Evolutionary conservation across 2,329 filamentous ascomycete species (phyloP).

Genomic region (Botryotinia narcissicola): DNA sequence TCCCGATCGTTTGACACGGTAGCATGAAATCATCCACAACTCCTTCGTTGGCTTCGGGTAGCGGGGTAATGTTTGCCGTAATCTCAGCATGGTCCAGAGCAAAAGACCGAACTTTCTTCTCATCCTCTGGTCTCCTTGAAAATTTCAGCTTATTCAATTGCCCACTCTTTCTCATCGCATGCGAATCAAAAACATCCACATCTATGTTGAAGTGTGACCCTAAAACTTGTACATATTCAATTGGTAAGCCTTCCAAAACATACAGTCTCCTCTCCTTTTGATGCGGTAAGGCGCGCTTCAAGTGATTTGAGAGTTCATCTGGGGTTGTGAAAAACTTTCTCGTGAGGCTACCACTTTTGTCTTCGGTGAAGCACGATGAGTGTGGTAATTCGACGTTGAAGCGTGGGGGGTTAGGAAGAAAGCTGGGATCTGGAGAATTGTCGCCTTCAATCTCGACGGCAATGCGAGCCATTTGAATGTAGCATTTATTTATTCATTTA

Average conservation of each 20-base stretch:
- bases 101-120: neutral
- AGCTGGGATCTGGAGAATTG: neutral
- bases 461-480: neutral
- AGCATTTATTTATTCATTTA: neutral
- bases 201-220: slow-evolving; percentile 4
- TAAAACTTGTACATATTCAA: neutral
- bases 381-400: neutral
- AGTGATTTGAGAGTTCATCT: slow-evolving; percentile 5
- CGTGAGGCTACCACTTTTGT: neutral
- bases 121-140: neutral
- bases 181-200: slow-evolving; percentile 7
- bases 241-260: slow-evolving; percentile 5
- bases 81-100: slow-evolving; percentile 6
- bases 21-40: slow-evolving; percentile 1
- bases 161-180: slow-evolving; percentile 1
- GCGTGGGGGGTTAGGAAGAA: neutral
- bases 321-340: neutral
- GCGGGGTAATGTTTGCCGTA: neutral
- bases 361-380: neutral
- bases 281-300: neutral
- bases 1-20: neutral
- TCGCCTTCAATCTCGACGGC: neutral
- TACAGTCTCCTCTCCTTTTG: neutral
- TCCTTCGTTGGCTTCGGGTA: neutral
- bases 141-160: slow-evolving; percentile 2